A percentile compares a stretch with the other conserved stretches of the same genome.
Evolutionary conservation across 306 rosid genomes (phyloP).

Genomic region (Quercus berberidifolia): DNA sequence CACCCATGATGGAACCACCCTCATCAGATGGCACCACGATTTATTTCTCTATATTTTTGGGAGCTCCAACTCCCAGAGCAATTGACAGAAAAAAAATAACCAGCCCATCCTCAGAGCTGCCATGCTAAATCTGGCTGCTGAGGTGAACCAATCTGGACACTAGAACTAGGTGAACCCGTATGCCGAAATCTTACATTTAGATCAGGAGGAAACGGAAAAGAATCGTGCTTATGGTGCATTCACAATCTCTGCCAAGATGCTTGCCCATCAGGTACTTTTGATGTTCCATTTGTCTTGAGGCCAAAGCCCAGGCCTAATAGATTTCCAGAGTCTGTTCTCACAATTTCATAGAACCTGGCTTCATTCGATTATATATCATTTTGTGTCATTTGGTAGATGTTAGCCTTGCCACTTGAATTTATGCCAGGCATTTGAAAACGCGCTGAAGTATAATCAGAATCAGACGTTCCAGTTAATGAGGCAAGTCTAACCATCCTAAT

Average conservation of each 20-base stretch:
- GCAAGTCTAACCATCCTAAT: constrained; percentile 56
- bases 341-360: constrained; percentile 28
- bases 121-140: constrained; percentile 77
- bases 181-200: constrained; percentile 32
- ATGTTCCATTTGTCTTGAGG: constrained; percentile 26
- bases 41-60: not conserved
- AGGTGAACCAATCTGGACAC: constrained; percentile 44
- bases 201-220: constrained; percentile 44
- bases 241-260: constrained; percentile 46
- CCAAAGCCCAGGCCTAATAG: constrained; percentile 28
- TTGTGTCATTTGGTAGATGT: constrained; percentile 18
- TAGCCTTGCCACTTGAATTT: constrained; percentile 18
- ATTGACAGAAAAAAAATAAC: not conserved
- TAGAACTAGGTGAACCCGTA: constrained; percentile 42
- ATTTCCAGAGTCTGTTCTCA: constrained; percentile 34
- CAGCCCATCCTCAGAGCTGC: constrained; percentile 58
- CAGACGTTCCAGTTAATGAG: constrained; percentile 39
- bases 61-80: constrained; percentile 10
- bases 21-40: too few relatives aligned
- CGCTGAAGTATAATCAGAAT: constrained; percentile 22
- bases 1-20: too few relatives aligned
- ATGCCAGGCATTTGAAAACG: constrained; percentile 33
- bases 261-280: constrained; percentile 38
- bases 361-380: constrained; percentile 26
- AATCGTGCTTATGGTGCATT: constrained; percentile 37